Evolutionary conservation across 208 protist genomes (phyloP), one percentile per base, ranked within the genome.

Genomic region (Crithidia thermophila): DNA sequence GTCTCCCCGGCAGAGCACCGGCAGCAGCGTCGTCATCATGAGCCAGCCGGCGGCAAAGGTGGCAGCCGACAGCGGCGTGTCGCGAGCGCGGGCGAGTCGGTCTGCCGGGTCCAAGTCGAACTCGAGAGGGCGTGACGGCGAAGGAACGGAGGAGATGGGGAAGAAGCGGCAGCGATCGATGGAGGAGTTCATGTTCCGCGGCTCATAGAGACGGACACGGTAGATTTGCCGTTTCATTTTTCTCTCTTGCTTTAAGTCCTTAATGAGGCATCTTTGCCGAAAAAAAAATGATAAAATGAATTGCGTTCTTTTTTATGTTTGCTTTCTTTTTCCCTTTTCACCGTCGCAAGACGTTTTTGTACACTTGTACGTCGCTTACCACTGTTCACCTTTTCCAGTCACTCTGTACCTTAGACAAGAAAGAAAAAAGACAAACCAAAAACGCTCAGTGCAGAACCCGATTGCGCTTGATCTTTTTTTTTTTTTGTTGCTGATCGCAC

Each of bases 181-280:
- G 40, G 71, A 81, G 43, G 72, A 78, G 16, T 85, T 77, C 28
- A 58, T 85, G n/a, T 67, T 66, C 23, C 73, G 50, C 4, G 60
- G 18, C 27, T 45, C 31, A 16, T 56, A 20, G 25, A 31, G 8
- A 21, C 11, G 18, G 37, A 6, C 18, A n/a, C 21, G 14, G 4
- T 31, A 18, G 2, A 37, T 20, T 49, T 63, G 30, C 52, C 30
- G n/a, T 40, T 65, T 53, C 21, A 9, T 34, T 53, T 28, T 53
- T 7, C 4, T 11, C 23, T 11, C 18, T 28, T n/a, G n/a, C n/a
- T n/a, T n/a, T n/a, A n/a, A n/a, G n/a, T n/a, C n/a, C n/a, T n/a
- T n/a, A n/a, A n/a, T n/a, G n/a, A n/a, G n/a, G n/a, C n/a, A n/a
- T 25, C 21, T 52, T 25, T 52, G n/a, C 46, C 13, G n/a, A n/a